Evolutionary conservation across 192 early-diverging fungal species (phyloP), one percentile per base, ranked within the genome.

Genomic region (Phlyctochytrium arcticum): DNA sequence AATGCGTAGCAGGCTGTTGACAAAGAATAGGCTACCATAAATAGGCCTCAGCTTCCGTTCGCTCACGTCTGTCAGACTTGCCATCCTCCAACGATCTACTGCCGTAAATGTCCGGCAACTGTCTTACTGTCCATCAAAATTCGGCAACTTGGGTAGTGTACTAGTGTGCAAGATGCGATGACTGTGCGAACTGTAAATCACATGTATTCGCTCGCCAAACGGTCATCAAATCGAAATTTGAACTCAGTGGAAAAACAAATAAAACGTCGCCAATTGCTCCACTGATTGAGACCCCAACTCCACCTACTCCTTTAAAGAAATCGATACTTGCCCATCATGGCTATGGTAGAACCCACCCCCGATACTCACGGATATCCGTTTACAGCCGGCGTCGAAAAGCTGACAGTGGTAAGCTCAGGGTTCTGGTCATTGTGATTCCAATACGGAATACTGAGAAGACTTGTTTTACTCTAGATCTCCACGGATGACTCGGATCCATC

Each of bases 401-500:
- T 79, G 48, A 72, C 74, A 46, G 56, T 78, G 6, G 76, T 78
- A 42, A 60, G 72, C 57, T 17, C 60, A 62, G 32, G 3, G 26
- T 29, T 31, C 10, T 33, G 0, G 17, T 8, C 21, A 8, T 23
- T 15, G 15, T n/a, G n/a, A n/a, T n/a, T n/a, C n/a, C n/a, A n/a
- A n/a, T 34, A 26, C 9, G 17, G 17, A n/a, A 17, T 33, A 10
- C 1, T 57, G 17, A 4, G 15, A 57, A 10, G 24, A 33, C 15
- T 3, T 34, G 29, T 12, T n/a, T 0, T 60, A 17, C 58, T 48
- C n/a, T 47, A 78, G 76, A 61, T 78, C n/a, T 53, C 65, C n/a
- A 62, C 70, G 3, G 72, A 78, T 33, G 62, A 64, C 19, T 62
- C 73, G 5, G 93, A 95, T 75, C 78, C 83, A 60, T 83, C 87